Conservation (phyloP, 1,284 basidiomycete genomes). For the Sanghuangporus baumii region DNA sequence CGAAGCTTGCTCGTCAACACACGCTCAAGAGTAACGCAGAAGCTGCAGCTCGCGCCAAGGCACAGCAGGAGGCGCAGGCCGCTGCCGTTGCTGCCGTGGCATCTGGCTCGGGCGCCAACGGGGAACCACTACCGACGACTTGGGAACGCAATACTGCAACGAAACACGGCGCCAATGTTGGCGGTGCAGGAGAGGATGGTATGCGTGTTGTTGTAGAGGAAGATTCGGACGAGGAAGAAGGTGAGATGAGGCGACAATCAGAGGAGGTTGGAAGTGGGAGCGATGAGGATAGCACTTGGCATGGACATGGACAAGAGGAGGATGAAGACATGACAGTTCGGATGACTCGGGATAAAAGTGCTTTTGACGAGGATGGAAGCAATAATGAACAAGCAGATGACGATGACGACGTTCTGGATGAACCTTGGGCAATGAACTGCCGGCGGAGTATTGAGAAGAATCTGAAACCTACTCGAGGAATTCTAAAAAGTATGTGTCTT, state of each 20-base stretch:
- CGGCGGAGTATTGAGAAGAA: conserved; percentile 61
- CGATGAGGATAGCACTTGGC: conserved; percentile 50
- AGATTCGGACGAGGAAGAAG: conserved; percentile 44
- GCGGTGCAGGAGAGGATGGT: conserved; percentile 48
- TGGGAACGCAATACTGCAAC: conserved; percentile 82
- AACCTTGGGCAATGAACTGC: conserved; percentile 66
- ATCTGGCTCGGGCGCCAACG: conserved; percentile 25
- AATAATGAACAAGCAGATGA: conserved; percentile 40
- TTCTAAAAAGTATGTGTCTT: conserved; percentile 75
- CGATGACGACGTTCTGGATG: conserved; percentile 55
- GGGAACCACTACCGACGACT: conserved; percentile 47
- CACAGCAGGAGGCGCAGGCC: conserved; percentile 40
- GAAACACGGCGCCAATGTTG: conserved; percentile 27
- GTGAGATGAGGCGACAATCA: conserved; percentile 25
- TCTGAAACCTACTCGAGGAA: conserved; percentile 72
- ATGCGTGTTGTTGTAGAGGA: conserved; percentile 63
- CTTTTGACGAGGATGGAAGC: conserved; percentile 19
- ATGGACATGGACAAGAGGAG: conserved; percentile 40
- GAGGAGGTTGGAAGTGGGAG: conserved; percentile 52
- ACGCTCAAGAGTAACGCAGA: conserved; percentile 81
- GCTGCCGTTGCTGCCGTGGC: conserved; percentile 35
- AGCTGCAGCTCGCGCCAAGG: conserved; percentile 67
- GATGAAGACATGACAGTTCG: conserved; percentile 78
- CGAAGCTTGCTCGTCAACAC: conserved; percentile 86
- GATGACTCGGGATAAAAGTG: conserved; percentile 38